phyloP scores from a whole-genome alignment of 2,329 filamentous ascomycete species.

The Talaromyces verruculosus region DNA sequence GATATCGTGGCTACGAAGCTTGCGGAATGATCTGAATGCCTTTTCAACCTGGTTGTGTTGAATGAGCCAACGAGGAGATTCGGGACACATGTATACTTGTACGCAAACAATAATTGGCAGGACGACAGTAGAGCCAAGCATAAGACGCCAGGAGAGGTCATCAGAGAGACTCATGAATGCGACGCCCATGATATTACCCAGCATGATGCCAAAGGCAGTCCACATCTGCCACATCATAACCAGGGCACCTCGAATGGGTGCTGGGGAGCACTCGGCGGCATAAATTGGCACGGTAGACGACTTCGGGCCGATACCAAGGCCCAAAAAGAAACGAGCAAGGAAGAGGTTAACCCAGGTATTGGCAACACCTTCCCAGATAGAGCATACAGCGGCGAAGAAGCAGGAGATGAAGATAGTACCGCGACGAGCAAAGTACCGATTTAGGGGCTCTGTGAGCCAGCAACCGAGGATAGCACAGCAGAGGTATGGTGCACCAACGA shows the following conservation, averaged over 20 bases:
- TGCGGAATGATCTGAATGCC: constrained; percentile 52
- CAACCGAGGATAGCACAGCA: constrained; percentile 48
- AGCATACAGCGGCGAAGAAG: constrained; percentile 43
- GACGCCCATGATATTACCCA: constrained; percentile 52
- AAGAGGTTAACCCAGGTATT: constrained; percentile 47
- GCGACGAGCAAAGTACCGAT: constrained; percentile 47
- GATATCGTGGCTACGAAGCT: constrained; percentile 51
- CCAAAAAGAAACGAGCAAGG: constrained; percentile 44
- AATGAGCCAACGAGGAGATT: constrained; percentile 54
- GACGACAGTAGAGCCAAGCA: constrained; percentile 67
- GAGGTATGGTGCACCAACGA: constrained; percentile 49
- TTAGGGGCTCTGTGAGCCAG: constrained; percentile 52
- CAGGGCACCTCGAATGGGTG: constrained; percentile 51
- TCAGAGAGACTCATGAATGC: constrained; percentile 45
- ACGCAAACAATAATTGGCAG: constrained; percentile 58
- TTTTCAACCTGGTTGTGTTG: constrained; percentile 47
- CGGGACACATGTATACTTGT: constrained; percentile 66
- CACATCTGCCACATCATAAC: constrained; percentile 57
- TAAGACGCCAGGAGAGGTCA: constrained; percentile 65
- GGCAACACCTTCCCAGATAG: constrained; percentile 45
- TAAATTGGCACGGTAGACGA: constrained; percentile 50
- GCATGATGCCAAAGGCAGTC: constrained; percentile 48
- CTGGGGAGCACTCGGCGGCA: constrained; percentile 50
- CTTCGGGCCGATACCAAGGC: constrained; percentile 46
- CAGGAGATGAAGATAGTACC: constrained; percentile 48